phyloP scores from a whole-genome alignment of 1,139 yeast species.

The Hanseniaspora sp. region DNA sequence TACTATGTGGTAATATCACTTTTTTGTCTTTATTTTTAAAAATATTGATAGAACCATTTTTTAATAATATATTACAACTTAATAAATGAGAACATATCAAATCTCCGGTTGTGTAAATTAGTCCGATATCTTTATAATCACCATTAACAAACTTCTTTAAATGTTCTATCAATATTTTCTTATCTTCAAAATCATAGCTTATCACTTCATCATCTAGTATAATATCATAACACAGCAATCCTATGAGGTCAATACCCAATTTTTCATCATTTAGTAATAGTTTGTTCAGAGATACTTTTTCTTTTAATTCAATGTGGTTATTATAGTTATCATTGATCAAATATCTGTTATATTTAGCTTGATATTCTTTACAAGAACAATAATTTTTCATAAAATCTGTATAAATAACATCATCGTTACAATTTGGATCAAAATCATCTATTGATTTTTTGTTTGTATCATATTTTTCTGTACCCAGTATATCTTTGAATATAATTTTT shows the following conservation, averaged over 20 bases:
- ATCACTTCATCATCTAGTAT: background rate
- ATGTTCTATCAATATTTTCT: background rate
- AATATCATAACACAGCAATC: background rate
- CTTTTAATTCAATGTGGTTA: constrained; percentile 8
- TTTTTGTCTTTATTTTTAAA: background rate
- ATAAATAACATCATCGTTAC: background rate
- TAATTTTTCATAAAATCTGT: constrained; percentile 12
- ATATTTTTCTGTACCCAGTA: constrained; percentile 1
- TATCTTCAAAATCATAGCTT: background rate
- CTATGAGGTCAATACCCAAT: constrained; percentile 18
- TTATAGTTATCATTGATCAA: constrained; percentile 1
- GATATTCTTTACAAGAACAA: constrained; percentile 15
- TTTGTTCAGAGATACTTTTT: constrained; percentile 1
- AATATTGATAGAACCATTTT: constrained; percentile 19
- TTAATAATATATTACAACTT: constrained; percentile 26
- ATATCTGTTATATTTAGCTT: constrained; percentile 4
- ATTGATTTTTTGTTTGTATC: background rate
- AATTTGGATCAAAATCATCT: background rate
- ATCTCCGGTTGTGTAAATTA: constrained; percentile 18
- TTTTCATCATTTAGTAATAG: constrained; percentile 11
- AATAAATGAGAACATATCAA: constrained; percentile 28
- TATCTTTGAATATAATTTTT: constrained; percentile 19
- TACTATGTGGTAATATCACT: constrained; percentile 11
- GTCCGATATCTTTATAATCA: background rate
- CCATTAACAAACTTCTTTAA: background rate